Conservation (phyloP, 2,329 filamentous ascomycete species). For the Geosmithia flava region DNA sequence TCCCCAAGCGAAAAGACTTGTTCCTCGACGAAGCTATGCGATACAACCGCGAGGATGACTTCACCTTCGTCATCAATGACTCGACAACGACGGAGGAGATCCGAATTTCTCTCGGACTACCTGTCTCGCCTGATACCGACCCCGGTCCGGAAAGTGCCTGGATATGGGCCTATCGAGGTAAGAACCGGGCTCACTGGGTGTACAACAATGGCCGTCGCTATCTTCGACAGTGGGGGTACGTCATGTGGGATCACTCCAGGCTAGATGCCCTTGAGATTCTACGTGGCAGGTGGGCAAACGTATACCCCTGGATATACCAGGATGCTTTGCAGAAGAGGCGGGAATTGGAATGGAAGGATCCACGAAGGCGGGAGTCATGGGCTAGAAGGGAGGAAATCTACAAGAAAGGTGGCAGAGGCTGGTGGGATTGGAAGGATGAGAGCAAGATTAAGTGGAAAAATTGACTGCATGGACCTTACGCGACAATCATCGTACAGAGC, state of each 20-base stretch:
- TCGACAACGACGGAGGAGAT: too few species aligned
- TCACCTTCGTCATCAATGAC: too few species aligned
- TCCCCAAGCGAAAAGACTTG: background rate
- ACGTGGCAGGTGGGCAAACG: background rate
- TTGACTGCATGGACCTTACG: too few species aligned
- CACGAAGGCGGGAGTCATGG: background rate
- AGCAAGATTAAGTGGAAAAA: constrained; percentile 2
- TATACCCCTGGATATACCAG: background rate
- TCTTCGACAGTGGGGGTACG: constrained; percentile 2
- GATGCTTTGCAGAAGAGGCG: background rate
- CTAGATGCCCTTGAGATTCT: background rate
- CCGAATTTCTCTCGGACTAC: too few species aligned
- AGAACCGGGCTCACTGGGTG: constrained; percentile 1
- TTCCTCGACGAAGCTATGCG: constrained; percentile 1
- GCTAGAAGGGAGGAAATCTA: background rate
- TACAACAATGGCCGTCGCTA: constrained; percentile 1
- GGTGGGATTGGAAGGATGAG: constrained; percentile 3
- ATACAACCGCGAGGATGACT: too few species aligned
- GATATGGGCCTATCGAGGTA: constrained; percentile 2
- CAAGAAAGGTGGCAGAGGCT: constrained; percentile 1
- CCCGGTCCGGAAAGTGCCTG: constrained; percentile 2
- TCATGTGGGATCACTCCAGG: constrained; percentile 3
- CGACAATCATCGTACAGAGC: too few species aligned
- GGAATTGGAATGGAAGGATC: background rate
- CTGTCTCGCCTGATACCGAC: constrained; percentile 1